These are phyloP conservation scores for Somion occarium DNA, from an alignment of 1,284 basidiomycete species.

Conservation along the genomic window DNA sequence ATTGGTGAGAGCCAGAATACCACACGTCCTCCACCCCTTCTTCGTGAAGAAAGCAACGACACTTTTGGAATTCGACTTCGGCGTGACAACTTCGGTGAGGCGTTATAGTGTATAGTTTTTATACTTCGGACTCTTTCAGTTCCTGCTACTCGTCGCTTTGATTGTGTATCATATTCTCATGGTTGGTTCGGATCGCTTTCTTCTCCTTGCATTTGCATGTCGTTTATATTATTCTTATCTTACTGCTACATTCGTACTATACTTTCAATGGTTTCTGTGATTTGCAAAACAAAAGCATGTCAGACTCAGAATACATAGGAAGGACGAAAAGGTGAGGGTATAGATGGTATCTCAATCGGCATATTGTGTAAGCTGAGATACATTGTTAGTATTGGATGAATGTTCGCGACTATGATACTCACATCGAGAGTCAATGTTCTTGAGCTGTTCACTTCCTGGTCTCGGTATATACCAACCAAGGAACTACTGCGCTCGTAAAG, in stretches of 20 bases:
- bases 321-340: not conserved
- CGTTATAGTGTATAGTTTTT: conserved; percentile 3
- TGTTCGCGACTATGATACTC: conserved; percentile 32
- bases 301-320: conserved; percentile 4
- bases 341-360: conserved; percentile 25
- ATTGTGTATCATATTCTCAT: not conserved
- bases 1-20: not conserved
- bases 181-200: not conserved
- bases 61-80: conserved; percentile 5
- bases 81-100: conserved; percentile 3
- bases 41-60: conserved; percentile 6
- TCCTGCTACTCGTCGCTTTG: not conserved
- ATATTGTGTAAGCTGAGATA: conserved; percentile 38
- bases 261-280: conserved; percentile 1
- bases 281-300: not conserved
- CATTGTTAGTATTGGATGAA: conserved; percentile 4
- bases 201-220: conserved; percentile 3
- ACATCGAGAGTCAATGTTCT: conserved; percentile 87
- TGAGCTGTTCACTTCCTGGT: conserved; percentile 91
- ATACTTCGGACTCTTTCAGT: not conserved
- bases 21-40: not conserved
- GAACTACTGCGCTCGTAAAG: conserved; percentile 90
- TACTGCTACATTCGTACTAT: conserved; percentile 9
- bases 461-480: conserved; percentile 90
- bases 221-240: conserved; percentile 10